Conservation (phyloP, 306 rosid species). For the Cucurbita maxima region DNA sequence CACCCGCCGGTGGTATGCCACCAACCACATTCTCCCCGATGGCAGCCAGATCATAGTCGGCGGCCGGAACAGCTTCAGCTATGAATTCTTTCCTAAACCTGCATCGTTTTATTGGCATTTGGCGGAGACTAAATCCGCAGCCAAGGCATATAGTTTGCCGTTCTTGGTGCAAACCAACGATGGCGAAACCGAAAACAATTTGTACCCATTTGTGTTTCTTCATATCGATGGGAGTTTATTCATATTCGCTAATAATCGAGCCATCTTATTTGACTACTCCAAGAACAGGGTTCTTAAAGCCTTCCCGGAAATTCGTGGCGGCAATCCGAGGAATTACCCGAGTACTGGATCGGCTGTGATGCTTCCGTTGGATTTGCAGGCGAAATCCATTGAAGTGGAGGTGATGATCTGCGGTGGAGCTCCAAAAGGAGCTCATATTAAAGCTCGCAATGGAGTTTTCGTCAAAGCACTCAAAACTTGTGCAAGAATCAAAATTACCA, state of each 20-base stretch:
- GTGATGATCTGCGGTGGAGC: constrained; percentile 1
- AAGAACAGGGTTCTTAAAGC: constrained; percentile 31
- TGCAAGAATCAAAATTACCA: constrained; percentile 4
- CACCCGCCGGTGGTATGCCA: constrained; percentile 66
- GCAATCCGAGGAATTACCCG: constrained; percentile 60
- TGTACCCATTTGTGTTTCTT: constrained; percentile 74
- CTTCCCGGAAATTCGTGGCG: constrained; percentile 46
- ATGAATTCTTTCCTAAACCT: constrained; percentile 40
- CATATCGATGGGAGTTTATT: constrained; percentile 72
- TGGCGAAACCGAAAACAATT: constrained; percentile 31
- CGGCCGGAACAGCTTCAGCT: constrained; percentile 58
- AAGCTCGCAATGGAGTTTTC: neutral
- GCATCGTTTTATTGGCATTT: neutral
- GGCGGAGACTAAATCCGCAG: neutral
- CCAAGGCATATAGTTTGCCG: constrained; percentile 1
- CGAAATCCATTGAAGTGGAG: neutral
- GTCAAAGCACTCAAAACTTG: neutral
- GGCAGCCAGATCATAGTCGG: constrained; percentile 52
- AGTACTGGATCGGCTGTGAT: constrained; percentile 71
- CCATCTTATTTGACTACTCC: constrained; percentile 37
- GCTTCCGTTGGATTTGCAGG: constrained; percentile 35
- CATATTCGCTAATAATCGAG: constrained; percentile 55
- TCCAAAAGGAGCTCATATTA: neutral
- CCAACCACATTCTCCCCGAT: constrained; percentile 62
- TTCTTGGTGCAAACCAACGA: constrained; percentile 45